These are phyloP conservation scores for Leccinum fuscescens DNA, from an alignment of 1,284 basidiomycete genomes.

Conservation along the genomic window DNA sequence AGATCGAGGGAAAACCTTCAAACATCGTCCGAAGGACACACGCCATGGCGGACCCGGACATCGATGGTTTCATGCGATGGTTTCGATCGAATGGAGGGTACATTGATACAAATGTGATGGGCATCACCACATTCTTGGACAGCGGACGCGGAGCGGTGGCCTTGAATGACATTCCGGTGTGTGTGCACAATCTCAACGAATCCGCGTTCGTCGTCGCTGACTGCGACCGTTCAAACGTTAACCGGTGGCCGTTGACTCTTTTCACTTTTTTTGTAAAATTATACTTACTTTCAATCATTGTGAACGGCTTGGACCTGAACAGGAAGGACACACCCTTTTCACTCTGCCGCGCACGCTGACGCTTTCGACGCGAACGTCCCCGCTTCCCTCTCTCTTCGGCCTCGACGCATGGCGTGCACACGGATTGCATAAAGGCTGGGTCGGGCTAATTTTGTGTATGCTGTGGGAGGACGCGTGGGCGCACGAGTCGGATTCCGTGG, in stretches of 20 bases:
- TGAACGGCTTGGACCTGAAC: neutral
- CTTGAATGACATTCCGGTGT: conserved; percentile 66
- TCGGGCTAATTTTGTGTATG: conserved; percentile 87
- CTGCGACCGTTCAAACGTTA: neutral
- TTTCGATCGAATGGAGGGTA: conserved; percentile 42
- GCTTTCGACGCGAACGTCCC: conserved; percentile 77
- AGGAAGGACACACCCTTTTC: conserved; percentile 80
- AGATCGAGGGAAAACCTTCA: neutral
- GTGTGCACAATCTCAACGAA: conserved; percentile 1
- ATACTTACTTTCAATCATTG: neutral
- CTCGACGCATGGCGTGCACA: conserved; percentile 58
- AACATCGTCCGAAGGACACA: neutral
- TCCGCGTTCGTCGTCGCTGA: neutral
- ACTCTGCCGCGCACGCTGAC: conserved; percentile 77
- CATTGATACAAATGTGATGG: conserved; percentile 44
- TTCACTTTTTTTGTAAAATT: neutral
- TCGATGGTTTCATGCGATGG: conserved; percentile 40
- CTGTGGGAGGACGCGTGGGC: conserved; percentile 82
- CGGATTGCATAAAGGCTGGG: conserved; percentile 74
- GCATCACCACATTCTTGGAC: conserved; percentile 49
- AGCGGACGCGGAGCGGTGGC: conserved; percentile 76
- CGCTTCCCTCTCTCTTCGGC: conserved; percentile 59
- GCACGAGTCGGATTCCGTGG: conserved; percentile 14
- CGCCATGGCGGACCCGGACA: conserved; percentile 9
- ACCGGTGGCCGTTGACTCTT: neutral